Evolutionary conservation across 2,329 filamentous ascomycete species (phyloP), one percentile per base, ranked within the genome.

Genomic region (Penicillium hesseltinei): DNA sequence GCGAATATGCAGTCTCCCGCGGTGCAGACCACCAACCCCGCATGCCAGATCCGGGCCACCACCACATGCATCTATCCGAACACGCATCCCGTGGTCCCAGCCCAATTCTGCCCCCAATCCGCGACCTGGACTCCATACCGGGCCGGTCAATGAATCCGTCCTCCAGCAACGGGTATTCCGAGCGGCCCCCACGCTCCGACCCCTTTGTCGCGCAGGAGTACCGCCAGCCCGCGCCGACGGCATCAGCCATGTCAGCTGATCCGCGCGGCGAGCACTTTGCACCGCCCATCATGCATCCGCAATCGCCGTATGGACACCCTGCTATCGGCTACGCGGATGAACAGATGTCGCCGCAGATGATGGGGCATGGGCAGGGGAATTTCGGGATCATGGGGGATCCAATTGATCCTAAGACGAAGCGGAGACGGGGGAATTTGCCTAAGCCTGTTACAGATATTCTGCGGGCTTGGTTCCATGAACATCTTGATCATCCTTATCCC

Each of bases 381-480:
- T 76, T 76, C 45, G 73, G 73, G 10, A 70, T 75, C 17, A 65
- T 77, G 56, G 71, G 73, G 0, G 74, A 76, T 36, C 56, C 68
- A 19, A 65, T 69, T 27, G 75, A 77, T 53, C 66, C 74, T 10
- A 75, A 73, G 60, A 75, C 71, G 36, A 82, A 82, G 66, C 79
- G 81, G 71, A 82, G 91, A 51, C 83, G 92, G 39, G 92, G 92
- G 1, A 96, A 96, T 69, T 80, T 96, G 3, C 92, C 92, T n/a
- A 95, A 95, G 70, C 89, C 92, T 54, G 90, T 91, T 0, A 96
- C 91, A 0, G 89, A 92, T 70, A 87, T 90, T 63, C 80, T 96
- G 40, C 85, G 89, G 53, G 80, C 84, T 0, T 96, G 92, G 92
- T 92, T 95, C 63, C 76, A 87, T 51, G 81, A 82, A n/a, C 89